These are phyloP conservation scores for Carex littledalei DNA, from an alignment of 176 grass and related monocot genomes.

Conservation along the genomic window DNA sequence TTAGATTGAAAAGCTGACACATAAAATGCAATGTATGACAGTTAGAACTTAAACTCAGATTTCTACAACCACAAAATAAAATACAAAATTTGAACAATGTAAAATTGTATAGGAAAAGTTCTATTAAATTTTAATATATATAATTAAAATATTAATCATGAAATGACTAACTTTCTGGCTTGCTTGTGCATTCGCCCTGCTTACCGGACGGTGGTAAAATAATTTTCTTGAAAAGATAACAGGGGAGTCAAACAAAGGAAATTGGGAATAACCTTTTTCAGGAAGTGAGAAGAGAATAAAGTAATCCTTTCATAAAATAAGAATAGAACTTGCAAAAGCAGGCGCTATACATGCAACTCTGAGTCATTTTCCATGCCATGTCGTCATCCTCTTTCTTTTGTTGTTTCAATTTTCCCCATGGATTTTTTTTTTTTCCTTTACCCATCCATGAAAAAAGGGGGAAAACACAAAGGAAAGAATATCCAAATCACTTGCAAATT, in stretches of 20 bases:
- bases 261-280: constrained; percentile 6
- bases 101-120: no score
- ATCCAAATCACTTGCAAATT: not conserved
- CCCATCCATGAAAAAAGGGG: not conserved
- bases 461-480: not conserved
- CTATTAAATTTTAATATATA: no score
- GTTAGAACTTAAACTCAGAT: no score
- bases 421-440: not conserved
- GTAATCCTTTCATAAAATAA: not conserved
- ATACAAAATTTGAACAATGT: no score
- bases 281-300: constrained; percentile 9
- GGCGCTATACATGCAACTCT: not conserved
- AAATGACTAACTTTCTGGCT: no score
- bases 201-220: no score
- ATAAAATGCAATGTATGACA: no score
- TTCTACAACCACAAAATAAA: no score
- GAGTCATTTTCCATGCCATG: not conserved
- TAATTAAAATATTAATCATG: no score
- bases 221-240: no score
- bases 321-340: not conserved
- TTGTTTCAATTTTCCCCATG: not conserved
- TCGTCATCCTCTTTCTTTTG: not conserved
- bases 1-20: not conserved
- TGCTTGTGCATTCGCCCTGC: no score
- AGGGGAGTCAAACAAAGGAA: not conserved